Evolutionary conservation across 495 filamentous ascomycete genomes (phyloP).

Genomic region (Sporormia fimetaria): DNA sequence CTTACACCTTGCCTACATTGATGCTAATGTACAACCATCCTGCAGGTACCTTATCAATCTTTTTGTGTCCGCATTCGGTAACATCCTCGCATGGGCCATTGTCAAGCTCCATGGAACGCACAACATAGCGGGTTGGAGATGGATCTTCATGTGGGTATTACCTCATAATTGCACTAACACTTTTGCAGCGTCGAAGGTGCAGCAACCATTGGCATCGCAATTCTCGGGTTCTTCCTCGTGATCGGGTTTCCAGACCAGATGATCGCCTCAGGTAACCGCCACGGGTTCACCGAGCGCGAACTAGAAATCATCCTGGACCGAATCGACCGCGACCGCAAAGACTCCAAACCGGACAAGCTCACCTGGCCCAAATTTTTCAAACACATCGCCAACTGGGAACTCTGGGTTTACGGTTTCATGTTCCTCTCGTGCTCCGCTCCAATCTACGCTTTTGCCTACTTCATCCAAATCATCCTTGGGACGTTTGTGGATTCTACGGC

Average conservation of each 20-base stretch:
- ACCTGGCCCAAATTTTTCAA: slow-evolving; percentile 13
- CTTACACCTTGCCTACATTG: slow-evolving; percentile 1
- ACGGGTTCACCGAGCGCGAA: slow-evolving; percentile 14
- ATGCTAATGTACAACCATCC: not conserved
- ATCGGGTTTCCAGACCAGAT: slow-evolving; percentile 21
- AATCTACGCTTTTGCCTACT: slow-evolving; percentile 20
- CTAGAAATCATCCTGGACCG: slow-evolving; percentile 17
- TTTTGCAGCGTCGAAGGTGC: slow-evolving; percentile 16
- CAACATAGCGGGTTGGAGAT: slow-evolving; percentile 16
- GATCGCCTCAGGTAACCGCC: slow-evolving; percentile 11
- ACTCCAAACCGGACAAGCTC: slow-evolving; percentile 14
- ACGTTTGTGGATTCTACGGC: slow-evolving; percentile 7
- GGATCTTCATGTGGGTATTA: slow-evolving; percentile 20
- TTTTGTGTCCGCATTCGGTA: slow-evolving; percentile 18
- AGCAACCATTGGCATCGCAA: slow-evolving; percentile 11
- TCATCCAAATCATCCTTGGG: slow-evolving; percentile 15
- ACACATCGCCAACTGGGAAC: slow-evolving; percentile 9
- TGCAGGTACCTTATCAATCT: slow-evolving; percentile 17
- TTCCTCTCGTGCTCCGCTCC: slow-evolving; percentile 12
- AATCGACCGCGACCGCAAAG: slow-evolving; percentile 20
- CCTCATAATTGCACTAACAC: not conserved
- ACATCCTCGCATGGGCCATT: slow-evolving; percentile 17
- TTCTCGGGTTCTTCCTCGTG: slow-evolving; percentile 14
- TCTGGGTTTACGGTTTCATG: slow-evolving; percentile 20
- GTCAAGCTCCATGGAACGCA: slow-evolving; percentile 13